Conservation (phyloP, 208 protist species). For the Endotrypanum monterogeii region DNA sequence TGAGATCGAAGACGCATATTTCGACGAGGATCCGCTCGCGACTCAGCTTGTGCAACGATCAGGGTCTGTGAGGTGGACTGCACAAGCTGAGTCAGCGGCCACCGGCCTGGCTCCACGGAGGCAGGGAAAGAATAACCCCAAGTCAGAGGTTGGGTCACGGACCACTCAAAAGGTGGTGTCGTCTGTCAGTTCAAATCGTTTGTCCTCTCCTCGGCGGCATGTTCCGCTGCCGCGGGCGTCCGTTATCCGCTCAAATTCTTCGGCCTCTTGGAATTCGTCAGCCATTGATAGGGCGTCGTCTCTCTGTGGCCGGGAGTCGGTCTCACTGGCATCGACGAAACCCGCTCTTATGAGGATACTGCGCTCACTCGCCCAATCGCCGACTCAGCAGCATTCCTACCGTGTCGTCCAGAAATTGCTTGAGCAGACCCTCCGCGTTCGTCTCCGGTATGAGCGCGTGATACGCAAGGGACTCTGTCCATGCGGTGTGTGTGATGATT, state of each 20-base stretch:
- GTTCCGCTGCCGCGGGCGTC: background rate
- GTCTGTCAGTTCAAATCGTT: background rate
- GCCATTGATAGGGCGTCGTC: background rate
- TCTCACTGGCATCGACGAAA: no score
- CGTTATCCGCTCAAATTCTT: background rate
- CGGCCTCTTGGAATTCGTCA: background rate
- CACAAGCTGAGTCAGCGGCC: background rate
- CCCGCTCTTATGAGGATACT: background rate
- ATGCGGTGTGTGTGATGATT: background rate
- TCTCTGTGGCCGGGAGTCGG: background rate
- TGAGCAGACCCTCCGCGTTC: slow-evolving; percentile 7
- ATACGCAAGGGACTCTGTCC: background rate
- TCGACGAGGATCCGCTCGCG: slow-evolving; percentile 29
- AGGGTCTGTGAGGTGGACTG: background rate
- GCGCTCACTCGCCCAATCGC: background rate
- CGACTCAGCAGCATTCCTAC: background rate
- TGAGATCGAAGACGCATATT: slow-evolving; percentile 22
- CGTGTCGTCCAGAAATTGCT: slow-evolving; percentile 8
- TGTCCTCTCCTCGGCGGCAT: background rate
- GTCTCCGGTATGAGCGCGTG: slow-evolving; percentile 9
- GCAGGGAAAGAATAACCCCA: background rate
- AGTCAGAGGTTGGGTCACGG: background rate
- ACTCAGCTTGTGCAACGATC: background rate
- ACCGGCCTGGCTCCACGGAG: background rate
- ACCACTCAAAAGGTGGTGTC: background rate